Evolutionary conservation across 768 basidiomycete genomes (phyloP).

Genomic region (Dentipellis sp.): DNA sequence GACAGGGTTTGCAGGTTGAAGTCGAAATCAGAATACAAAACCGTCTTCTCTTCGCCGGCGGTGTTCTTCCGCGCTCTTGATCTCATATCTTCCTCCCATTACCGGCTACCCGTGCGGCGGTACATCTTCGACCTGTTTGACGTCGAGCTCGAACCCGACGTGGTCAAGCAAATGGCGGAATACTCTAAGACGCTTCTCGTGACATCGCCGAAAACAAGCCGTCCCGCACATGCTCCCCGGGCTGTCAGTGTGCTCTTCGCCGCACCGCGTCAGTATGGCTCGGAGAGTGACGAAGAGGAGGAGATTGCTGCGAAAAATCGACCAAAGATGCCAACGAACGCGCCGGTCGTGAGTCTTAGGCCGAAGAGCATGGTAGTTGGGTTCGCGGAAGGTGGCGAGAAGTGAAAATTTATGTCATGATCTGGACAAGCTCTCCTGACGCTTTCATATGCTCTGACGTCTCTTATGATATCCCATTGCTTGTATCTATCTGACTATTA

Average conservation of each 20-base stretch:
- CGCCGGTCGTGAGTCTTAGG: constrained; percentile 10
- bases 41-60: constrained; percentile 66
- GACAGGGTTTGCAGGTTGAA: constrained; percentile 49
- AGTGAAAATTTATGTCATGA: too few species aligned
- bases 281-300: constrained; percentile 15
- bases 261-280: constrained; percentile 7
- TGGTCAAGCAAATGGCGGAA: constrained; percentile 45
- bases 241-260: constrained; percentile 15
- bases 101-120: constrained; percentile 83
- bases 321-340: not conserved
- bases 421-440: too few species aligned
- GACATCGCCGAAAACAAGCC: constrained; percentile 25
- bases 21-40: constrained; percentile 62
- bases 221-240: constrained; percentile 1
- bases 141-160: constrained; percentile 59
- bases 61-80: constrained; percentile 83
- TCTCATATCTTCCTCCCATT: constrained; percentile 81
- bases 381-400: not conserved
- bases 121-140: constrained; percentile 93
- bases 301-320: constrained; percentile 2
- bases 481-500: not conserved
- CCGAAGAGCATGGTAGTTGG: constrained; percentile 13
- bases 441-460: not conserved
- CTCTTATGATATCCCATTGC: not conserved
- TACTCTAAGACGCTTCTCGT: constrained; percentile 34